Evolutionary conservation across 2,329 filamentous ascomycete species (phyloP), one percentile per base, ranked within the genome.

Genomic region (Fusarium neocosmosporiellum): DNA sequence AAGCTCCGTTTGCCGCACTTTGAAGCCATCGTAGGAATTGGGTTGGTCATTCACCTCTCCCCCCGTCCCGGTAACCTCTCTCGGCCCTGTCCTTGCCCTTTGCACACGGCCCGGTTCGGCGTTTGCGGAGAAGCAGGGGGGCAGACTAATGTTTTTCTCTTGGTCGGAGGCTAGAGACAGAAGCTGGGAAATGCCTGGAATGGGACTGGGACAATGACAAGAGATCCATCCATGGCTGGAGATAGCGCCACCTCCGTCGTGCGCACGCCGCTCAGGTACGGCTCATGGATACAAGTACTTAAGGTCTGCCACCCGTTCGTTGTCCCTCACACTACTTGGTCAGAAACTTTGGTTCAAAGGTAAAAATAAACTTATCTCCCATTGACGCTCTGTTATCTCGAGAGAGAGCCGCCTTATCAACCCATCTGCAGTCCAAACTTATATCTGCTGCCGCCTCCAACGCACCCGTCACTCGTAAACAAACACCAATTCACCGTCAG

Each of bases 201-300:
- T 73, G 71, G 71, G 65, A 68, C 67, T 37, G 48, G 50, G 48
- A 66, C 55, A 31, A 65, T 48, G 63, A 58, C 55, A 53, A 64
- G 53, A 65, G 43, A 50, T 50, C 46, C 57, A 63, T 66, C 48
- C 48, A 53, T 53, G 65, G 67, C 65, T 71, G 61, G 72, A 67
- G 67, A 73, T 73, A 73, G 71, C 71, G 71, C 71, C 71, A 74
- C 71, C 61, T 73, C 65, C 64, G 48, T 59, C 54, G 65, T 71
- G 67, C 67, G 27, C 70, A 67, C 70, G 48, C 67, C 61, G 54
- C 43, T 50, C 59, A 60, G 65, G 63, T 34, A 58, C 59, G 61
- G 54, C 22, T 37, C 36, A 68, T 27, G 54, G 63, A 68, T 68
- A 73, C 64, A 63, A 62, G 48, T 73, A 64, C 46, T 33, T 65